Percentiles rank a stretch among this genome's conserved stretches.
Conservation (phyloP, 2,329 filamentous ascomycete species). For the Rhinocladiella mackenziei region DNA sequence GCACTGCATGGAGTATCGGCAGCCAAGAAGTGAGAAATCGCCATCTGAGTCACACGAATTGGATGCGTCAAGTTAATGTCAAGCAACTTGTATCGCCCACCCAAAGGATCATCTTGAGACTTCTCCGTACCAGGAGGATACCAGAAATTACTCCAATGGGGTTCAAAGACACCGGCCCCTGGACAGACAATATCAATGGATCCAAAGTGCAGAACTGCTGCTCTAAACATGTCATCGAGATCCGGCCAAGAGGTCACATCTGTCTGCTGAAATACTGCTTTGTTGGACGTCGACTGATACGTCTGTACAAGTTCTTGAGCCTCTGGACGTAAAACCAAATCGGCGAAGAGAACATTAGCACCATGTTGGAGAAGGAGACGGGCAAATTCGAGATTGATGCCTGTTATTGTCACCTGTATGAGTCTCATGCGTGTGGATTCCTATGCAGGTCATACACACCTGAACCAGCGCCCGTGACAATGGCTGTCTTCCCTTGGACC, state of each 20-base stretch:
- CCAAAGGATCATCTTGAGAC: constrained; percentile 40
- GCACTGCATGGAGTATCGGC: constrained; percentile 25
- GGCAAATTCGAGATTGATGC: constrained; percentile 46
- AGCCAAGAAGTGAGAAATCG: constrained; percentile 47
- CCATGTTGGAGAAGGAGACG: constrained; percentile 42
- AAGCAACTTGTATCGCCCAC: constrained; percentile 43
- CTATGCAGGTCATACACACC: constrained; percentile 35
- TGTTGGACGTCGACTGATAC: constrained; percentile 33
- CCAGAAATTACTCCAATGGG: constrained; percentile 51
- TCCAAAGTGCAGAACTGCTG: constrained; percentile 48
- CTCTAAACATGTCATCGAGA: constrained; percentile 48
- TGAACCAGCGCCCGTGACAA: constrained; percentile 54
- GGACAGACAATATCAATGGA: constrained; percentile 46
- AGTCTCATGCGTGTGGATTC: neutral
- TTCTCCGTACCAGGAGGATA: constrained; percentile 42
- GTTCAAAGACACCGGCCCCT: constrained; percentile 40
- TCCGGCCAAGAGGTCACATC: constrained; percentile 50
- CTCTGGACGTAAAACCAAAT: constrained; percentile 44
- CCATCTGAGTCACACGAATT: constrained; percentile 50
- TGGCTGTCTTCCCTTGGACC: constrained; percentile 39
- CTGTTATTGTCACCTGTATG: constrained; percentile 29
- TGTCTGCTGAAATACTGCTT: constrained; percentile 45
- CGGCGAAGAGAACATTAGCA: constrained; percentile 47
- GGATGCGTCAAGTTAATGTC: constrained; percentile 53
- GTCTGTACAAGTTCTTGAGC: constrained; percentile 41